phyloP scores from a whole-genome alignment of 2,329 filamentous ascomycete genomes.

The Penicillium sp. region DNA sequence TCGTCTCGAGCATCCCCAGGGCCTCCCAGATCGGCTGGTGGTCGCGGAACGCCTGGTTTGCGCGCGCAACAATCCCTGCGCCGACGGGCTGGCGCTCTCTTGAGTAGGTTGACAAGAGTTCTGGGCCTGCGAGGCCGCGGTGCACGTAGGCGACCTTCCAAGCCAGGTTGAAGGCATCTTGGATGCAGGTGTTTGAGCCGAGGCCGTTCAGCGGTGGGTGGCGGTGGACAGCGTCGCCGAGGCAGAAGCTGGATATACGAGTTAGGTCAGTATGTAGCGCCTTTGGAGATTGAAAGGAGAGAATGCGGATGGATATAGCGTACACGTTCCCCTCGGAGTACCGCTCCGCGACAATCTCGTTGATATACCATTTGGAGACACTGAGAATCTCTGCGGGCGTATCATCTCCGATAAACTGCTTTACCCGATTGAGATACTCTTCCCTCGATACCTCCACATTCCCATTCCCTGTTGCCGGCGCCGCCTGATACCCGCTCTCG shows the following conservation, averaged over 20 bases:
- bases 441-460: slow-evolving; percentile 52
- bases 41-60: slow-evolving; percentile 18
- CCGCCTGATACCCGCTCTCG: too few relatives aligned
- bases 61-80: slow-evolving; percentile 34
- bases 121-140: slow-evolving; percentile 21
- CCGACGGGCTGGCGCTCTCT: slow-evolving; percentile 44
- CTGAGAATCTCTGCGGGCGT: slow-evolving; percentile 57
- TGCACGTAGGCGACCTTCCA: slow-evolving; percentile 50
- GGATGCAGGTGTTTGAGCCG: slow-evolving; percentile 42
- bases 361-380: slow-evolving; percentile 64
- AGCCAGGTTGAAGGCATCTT: slow-evolving; percentile 49
- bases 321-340: slow-evolving; percentile 59
- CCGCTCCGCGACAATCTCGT: slow-evolving; percentile 64
- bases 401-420: slow-evolving; percentile 61
- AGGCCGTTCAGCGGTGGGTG: slow-evolving; percentile 36
- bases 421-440: slow-evolving; percentile 35
- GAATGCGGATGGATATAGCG: slow-evolving; percentile 14
- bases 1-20: neutral
- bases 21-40: neutral
- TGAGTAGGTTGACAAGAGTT: slow-evolving; percentile 46
- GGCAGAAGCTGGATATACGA: neutral
- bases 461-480: slow-evolving; percentile 25
- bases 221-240: slow-evolving; percentile 38
- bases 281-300: too few relatives aligned
- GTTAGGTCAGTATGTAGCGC: neutral